Percentiles rank a stretch among this genome's conserved stretches.
Evolutionary conservation across 139 green algal species (phyloP).

Genomic region (Tetradesmus obliquus): DNA sequence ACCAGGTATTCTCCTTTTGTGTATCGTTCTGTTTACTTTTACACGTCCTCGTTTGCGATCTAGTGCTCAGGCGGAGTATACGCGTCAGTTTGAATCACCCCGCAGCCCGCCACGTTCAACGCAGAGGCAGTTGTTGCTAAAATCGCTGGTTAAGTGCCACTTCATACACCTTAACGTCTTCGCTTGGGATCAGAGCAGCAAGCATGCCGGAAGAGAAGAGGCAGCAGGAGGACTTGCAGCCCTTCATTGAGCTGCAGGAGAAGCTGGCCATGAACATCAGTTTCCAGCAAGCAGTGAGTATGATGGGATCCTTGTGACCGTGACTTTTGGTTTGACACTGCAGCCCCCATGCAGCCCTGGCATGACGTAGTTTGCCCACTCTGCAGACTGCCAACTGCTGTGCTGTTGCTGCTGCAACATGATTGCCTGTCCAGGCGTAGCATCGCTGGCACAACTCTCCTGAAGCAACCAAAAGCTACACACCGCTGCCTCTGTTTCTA

Average conservation of each 20-base stretch:
- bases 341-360: no score
- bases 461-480: no score
- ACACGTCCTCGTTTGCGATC: neutral
- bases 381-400: no score
- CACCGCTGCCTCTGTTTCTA: neutral
- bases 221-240: conserved; percentile 34
- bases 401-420: no score
- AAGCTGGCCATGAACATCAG: conserved; percentile 28
- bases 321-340: neutral
- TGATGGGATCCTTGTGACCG: neutral
- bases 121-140: neutral
- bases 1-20: neutral
- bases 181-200: neutral
- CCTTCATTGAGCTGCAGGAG: conserved; percentile 42
- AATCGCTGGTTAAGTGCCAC: neutral
- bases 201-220: neutral
- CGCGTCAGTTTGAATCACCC: neutral
- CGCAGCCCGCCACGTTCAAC: neutral
- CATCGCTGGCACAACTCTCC: no score
- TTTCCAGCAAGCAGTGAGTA: neutral
- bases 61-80: neutral
- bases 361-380: no score
- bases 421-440: no score
- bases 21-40: neutral
- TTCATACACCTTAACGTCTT: neutral